Evolutionary conservation across 768 basidiomycete species (phyloP), one percentile per base, ranked within the genome.

Genomic region (Boletus speciosus): DNA sequence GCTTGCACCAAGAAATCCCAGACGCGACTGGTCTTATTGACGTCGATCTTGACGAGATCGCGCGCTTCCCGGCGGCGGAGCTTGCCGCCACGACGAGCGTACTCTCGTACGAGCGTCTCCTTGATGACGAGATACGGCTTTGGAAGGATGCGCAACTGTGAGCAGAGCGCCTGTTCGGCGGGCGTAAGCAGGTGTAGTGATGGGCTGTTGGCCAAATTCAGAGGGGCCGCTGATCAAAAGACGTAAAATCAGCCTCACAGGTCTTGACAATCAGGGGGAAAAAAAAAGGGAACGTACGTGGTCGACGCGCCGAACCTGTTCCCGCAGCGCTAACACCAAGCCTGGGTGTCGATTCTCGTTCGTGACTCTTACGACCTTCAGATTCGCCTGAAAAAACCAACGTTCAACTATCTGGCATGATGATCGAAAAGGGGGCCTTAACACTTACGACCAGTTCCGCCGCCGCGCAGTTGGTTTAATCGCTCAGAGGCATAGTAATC

Each of bases 101-200:
- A 97, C 74, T 98, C 96, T 32, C 93, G 83, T 31, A 99, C 86
- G 39, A 97, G 82, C 5, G 89, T 92, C 71, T 97, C 93, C 69
- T 99, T 99, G 74, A 98, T 90, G 56, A 90, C 84, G 48, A 99
- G 84, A 69, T 97, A 99, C 1, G 97, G 93, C 65, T 93, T 92
- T 1, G 97, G 96, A 19, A 97, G 79, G 54, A 99, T 93, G 6
- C 94, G 88, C 31, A 98, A 79, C 51, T 83, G 80, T 3, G 93
- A 90, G 68, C 97, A 98, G 21, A 98, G 83, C 0, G 80, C 76
- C 69, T 94, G 92, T 72, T 99, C 96, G 29, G 84, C 85, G 11
- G 85, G 80, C 1, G 92, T 90, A 61, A 99, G 88, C 9, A 99
- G 81, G 65, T 98, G 91, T 6, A 98, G 75, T 1, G 89, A 91